These are phyloP conservation scores for Firmiana major DNA, from an alignment of 345 rosid genomes.

Conservation along the genomic window DNA sequence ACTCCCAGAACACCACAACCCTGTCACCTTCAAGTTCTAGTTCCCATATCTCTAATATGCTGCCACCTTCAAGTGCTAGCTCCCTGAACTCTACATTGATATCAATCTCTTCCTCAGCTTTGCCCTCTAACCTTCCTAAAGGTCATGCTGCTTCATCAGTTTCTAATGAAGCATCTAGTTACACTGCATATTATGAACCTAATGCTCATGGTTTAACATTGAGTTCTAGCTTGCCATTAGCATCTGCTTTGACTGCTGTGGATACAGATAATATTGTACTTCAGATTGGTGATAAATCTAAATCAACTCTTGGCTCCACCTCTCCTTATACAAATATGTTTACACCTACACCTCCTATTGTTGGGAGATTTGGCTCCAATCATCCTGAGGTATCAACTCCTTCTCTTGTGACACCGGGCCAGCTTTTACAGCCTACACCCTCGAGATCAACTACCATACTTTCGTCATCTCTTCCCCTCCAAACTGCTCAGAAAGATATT, in stretches of 20 bases:
- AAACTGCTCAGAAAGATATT: constrained; percentile 23
- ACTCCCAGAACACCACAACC: neutral
- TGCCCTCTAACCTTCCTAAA: neutral
- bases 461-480: constrained; percentile 9
- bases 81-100: neutral
- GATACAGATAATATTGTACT: neutral
- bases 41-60: neutral
- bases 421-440: constrained; percentile 10
- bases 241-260: neutral
- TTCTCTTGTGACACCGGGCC: constrained; percentile 19
- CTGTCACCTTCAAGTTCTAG: constrained; percentile 2
- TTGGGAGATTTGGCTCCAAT: constrained; percentile 4
- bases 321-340: neutral
- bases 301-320: neutral
- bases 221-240: constrained; percentile 4
- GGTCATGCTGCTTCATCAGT: neutral
- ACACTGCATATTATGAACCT: neutral
- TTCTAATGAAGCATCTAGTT: neutral
- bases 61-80: neutral
- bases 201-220: neutral
- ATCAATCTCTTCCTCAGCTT: neutral
- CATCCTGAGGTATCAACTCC: constrained; percentile 6
- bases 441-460: neutral
- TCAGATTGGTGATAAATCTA: neutral
- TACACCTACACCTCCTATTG: constrained; percentile 2